A percentile compares a stretch with the other conserved stretches of the same genome.
phyloP scores from a whole-genome alignment of 2,329 filamentous ascomycete species.

The Fonsecaea multimorphosa region DNA sequence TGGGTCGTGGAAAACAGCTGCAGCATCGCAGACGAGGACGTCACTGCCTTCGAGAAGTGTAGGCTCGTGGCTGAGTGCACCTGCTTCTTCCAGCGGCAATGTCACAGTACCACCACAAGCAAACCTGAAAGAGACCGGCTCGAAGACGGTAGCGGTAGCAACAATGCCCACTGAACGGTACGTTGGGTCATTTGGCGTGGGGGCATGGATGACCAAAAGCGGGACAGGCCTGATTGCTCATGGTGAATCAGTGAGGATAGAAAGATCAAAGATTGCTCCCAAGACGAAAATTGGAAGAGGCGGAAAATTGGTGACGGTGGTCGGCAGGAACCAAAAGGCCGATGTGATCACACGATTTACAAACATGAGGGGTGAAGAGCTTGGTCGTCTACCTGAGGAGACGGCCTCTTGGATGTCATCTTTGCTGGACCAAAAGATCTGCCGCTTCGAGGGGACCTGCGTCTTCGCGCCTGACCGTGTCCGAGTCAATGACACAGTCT shows the following conservation, averaged over 20 bases:
- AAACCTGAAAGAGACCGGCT: background rate
- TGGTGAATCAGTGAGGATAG: conserved; percentile 82
- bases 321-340: conserved; percentile 65
- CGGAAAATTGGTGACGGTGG: conserved; percentile 47
- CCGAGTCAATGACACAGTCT: conserved; percentile 91
- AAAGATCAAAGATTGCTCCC: conserved; percentile 77
- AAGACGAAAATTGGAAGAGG: conserved; percentile 56
- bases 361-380: conserved; percentile 75
- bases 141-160: conserved; percentile 40
- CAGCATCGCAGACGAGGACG: background rate
- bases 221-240: conserved; percentile 76
- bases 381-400: conserved; percentile 86
- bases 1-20: conserved; percentile 61
- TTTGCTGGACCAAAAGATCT: conserved; percentile 87
- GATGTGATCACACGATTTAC: conserved; percentile 94
- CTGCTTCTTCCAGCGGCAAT: conserved; percentile 3
- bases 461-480: conserved; percentile 87
- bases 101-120: background rate
- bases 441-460: conserved; percentile 82
- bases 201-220: conserved; percentile 89
- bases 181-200: conserved; percentile 88
- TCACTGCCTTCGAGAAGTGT: conserved; percentile 26
- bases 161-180: conserved; percentile 70
- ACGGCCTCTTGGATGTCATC: conserved; percentile 90
- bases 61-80: conserved; percentile 26